These are phyloP conservation scores for Cephalotrichum gorgonifer DNA, from an alignment of 2,329 filamentous ascomycete genomes.

Conservation along the genomic window DNA sequence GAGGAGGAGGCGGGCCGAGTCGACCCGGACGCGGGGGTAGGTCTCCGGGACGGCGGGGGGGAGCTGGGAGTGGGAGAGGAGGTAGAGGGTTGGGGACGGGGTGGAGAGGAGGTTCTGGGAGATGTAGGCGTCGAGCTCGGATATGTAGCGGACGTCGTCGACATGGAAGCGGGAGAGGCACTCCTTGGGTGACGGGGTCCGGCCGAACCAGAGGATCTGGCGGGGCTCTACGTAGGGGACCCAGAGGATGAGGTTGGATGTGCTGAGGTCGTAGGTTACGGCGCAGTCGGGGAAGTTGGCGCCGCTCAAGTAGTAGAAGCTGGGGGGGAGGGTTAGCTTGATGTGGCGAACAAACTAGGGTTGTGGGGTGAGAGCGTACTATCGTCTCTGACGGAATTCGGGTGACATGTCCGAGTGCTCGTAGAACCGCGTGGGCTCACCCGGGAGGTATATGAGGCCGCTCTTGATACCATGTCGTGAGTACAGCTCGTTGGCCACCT, in stretches of 20 bases:
- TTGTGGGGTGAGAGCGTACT: constrained; percentile 30
- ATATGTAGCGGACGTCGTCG: constrained; percentile 56
- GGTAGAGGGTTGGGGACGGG: constrained; percentile 29
- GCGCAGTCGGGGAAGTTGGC: constrained; percentile 42
- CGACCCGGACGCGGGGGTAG: constrained; percentile 26
- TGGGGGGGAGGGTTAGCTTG: constrained; percentile 15
- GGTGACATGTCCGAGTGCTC: constrained; percentile 50
- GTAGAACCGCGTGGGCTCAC: constrained; percentile 37
- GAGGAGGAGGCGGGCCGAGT: constrained; percentile 44
- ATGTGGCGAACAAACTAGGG: neutral
- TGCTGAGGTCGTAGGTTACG: constrained; percentile 45
- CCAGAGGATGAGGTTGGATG: constrained; percentile 60
- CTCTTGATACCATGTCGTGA: constrained; percentile 22
- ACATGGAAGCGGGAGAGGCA: constrained; percentile 55
- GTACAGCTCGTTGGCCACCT: constrained; percentile 38
- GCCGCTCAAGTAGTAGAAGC: constrained; percentile 50
- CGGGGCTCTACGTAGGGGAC: constrained; percentile 58
- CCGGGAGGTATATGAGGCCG: constrained; percentile 47
- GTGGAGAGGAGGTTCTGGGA: constrained; percentile 20
- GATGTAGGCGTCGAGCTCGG: constrained; percentile 39
- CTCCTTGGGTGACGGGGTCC: constrained; percentile 48
- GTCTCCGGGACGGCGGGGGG: constrained; percentile 25
- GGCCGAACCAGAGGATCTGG: constrained; percentile 54
- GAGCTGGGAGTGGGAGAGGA: constrained; percentile 38
- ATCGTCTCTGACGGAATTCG: constrained; percentile 46